phyloP scores from a whole-genome alignment of 164 flowering plant genomes.

The Nymphaea thermarum region DNA sequence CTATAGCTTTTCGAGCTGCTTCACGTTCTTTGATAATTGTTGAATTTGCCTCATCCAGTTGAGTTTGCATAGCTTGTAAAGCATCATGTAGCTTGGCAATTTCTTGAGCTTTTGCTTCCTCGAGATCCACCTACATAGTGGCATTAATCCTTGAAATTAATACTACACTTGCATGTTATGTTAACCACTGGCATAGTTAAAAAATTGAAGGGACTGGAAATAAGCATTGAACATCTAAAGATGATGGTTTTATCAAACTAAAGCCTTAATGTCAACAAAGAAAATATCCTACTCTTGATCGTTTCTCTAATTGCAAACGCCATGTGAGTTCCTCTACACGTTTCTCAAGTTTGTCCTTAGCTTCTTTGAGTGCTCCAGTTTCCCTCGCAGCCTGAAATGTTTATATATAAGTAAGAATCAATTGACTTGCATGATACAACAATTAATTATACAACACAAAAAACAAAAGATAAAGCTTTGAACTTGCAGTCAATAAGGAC shows the following conservation, averaged over 20 bases:
- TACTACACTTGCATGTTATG: not conserved
- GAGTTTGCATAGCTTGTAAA: slow-evolving; percentile 62
- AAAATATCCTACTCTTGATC: slow-evolving; percentile 44
- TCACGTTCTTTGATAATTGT: slow-evolving; percentile 61
- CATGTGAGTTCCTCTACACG: slow-evolving; percentile 98
- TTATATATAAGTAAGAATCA: too few relatives aligned
- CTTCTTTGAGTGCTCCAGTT: slow-evolving; percentile 97
- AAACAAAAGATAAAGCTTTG: too few relatives aligned
- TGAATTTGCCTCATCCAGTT: slow-evolving; percentile 77
- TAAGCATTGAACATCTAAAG: not conserved
- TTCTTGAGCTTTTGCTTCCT: slow-evolving; percentile 89
- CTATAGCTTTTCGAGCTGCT: slow-evolving; percentile 90
- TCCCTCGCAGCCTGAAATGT: slow-evolving; percentile 79
- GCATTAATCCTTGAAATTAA: not conserved
- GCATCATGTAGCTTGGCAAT: slow-evolving; percentile 69
- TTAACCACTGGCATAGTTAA: not conserved
- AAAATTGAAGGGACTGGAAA: not conserved
- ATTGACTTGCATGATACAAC: too few relatives aligned
- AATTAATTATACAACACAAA: too few relatives aligned
- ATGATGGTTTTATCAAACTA: too few relatives aligned
- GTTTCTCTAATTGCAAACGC: slow-evolving; percentile 93
- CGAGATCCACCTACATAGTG: slow-evolving; percentile 64
- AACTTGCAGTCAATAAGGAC: too few relatives aligned
- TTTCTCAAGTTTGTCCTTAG: slow-evolving; percentile 96
- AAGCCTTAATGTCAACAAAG: not conserved